phyloP scores from a whole-genome alignment of 768 basidiomycete species.

The Suillus spraguei region DNA sequence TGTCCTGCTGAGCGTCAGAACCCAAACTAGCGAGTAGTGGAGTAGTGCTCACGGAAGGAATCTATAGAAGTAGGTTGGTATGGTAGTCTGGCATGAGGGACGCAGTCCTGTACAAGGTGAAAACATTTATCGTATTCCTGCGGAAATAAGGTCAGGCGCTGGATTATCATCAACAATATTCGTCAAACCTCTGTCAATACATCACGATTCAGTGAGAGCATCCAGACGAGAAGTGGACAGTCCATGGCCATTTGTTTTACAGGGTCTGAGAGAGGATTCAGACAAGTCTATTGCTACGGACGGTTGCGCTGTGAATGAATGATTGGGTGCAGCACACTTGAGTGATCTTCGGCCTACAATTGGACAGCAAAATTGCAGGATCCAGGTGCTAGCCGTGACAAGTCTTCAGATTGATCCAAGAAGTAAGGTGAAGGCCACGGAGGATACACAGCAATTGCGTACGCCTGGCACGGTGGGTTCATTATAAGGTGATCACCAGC shows the following conservation, averaged over 20 bases:
- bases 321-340: slow-evolving; percentile 7
- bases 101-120: slow-evolving; percentile 59
- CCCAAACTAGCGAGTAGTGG: neutral
- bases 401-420: slow-evolving; percentile 7
- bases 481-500: slow-evolving; percentile 31
- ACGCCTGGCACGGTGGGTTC: slow-evolving; percentile 15
- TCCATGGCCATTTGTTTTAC: slow-evolving; percentile 39
- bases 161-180: slow-evolving; percentile 6
- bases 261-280: neutral
- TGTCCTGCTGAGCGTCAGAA: slow-evolving; percentile 47
- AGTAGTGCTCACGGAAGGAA: slow-evolving; percentile 59
- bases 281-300: neutral
- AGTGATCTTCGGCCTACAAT: slow-evolving; percentile 9
- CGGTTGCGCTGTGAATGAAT: neutral
- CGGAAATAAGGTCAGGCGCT: slow-evolving; percentile 8
- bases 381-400: slow-evolving; percentile 3
- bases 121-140: slow-evolving; percentile 79
- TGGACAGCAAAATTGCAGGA: slow-evolving; percentile 6
- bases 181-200: slow-evolving; percentile 58
- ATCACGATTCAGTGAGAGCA: slow-evolving; percentile 76
- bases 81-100: slow-evolving; percentile 54
- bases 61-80: slow-evolving; percentile 63
- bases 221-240: slow-evolving; percentile 78
- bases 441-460: slow-evolving; percentile 8
- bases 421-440: slow-evolving; percentile 10